A percentile compares a stretch with the other conserved stretches of the same genome.
These are phyloP conservation scores for Xylariaceae sp. DNA, from an alignment of 2,329 filamentous ascomycete genomes.

Conservation along the genomic window DNA sequence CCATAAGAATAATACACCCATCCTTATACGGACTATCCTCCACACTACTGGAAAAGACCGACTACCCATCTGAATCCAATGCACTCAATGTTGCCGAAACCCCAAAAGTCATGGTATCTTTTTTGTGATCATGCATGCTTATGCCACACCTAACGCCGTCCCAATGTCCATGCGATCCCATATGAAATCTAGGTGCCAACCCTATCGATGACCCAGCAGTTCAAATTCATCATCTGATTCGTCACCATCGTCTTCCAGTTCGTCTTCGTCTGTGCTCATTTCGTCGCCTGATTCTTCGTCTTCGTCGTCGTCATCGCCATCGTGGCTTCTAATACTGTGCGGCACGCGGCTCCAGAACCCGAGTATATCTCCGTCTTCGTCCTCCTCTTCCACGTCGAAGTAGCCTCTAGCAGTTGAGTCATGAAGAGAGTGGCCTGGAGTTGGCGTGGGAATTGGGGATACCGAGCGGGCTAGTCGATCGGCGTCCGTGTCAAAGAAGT, in stretches of 20 bases:
- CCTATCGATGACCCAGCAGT: conserved; percentile 31
- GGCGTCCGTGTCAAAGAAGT: conserved; percentile 23
- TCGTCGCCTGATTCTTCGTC: conserved; percentile 27
- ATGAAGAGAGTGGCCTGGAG: conserved; percentile 19
- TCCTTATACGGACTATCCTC: too few species aligned
- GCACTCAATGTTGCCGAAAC: conserved; percentile 7
- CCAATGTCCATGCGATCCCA: conserved; percentile 19
- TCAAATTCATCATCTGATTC: conserved; percentile 43
- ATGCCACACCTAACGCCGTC: conserved; percentile 26
- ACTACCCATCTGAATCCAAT: conserved; percentile 3
- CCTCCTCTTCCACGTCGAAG: conserved; percentile 35
- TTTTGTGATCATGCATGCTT: conserved; percentile 20
- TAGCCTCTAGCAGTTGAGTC: conserved; percentile 15
- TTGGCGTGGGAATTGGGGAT: conserved; percentile 33
- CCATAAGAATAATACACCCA: too few species aligned
- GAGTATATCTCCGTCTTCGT: conserved; percentile 54
- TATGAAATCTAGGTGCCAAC: conserved; percentile 13
- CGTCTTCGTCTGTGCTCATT: conserved; percentile 36
- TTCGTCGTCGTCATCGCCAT: conserved; percentile 33
- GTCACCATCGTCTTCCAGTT: conserved; percentile 46
- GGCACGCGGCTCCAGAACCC: conserved; percentile 54
- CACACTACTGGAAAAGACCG: conserved; percentile 2
- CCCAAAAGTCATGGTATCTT: conserved; percentile 17
- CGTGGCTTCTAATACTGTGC: conserved; percentile 33
- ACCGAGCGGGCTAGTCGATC: conserved; percentile 44